phyloP scores from a whole-genome alignment of 179 eudicot species.

The Silene noctiflora region DNA sequence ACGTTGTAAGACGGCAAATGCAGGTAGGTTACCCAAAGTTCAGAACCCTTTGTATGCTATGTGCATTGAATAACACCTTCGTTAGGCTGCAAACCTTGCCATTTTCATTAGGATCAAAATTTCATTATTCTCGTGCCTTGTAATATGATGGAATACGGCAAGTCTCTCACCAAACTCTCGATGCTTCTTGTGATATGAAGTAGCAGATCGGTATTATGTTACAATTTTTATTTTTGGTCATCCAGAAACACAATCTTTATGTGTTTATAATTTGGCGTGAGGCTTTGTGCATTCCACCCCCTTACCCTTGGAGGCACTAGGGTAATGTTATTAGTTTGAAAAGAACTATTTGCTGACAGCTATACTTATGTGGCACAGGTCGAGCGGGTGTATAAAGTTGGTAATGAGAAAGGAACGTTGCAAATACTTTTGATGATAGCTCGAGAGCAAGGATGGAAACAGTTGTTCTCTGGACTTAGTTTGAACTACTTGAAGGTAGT shows the following conservation, averaged over 20 bases:
- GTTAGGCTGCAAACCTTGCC: too few species aligned
- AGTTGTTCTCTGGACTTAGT: constrained; percentile 88
- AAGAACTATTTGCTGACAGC: background rate
- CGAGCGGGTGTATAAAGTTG: constrained; percentile 43
- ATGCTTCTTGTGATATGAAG: too few species aligned
- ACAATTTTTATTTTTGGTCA: too few species aligned
- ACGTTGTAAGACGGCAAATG: constrained; percentile 94
- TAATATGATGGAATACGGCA: too few species aligned
- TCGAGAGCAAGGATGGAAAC: constrained; percentile 79
- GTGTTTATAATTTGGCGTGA: too few species aligned
- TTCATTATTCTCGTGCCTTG: too few species aligned
- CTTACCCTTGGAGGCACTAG: too few species aligned
- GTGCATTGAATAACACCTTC: background rate
- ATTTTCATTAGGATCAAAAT: too few species aligned
- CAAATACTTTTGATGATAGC: constrained; percentile 58
- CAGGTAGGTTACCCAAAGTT: constrained; percentile 47
- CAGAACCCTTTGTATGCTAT: background rate
- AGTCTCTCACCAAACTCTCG: too few species aligned
- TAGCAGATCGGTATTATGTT: too few species aligned
- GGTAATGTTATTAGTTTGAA: background rate
- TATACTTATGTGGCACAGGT: constrained; percentile 45
- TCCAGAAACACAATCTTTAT: too few species aligned
- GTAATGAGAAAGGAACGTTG: constrained; percentile 57
- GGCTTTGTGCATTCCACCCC: too few species aligned
- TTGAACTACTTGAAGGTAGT: constrained; percentile 80